Evolutionary conservation across 768 basidiomycete species (phyloP).

Genomic region (Suillus paluster): DNA sequence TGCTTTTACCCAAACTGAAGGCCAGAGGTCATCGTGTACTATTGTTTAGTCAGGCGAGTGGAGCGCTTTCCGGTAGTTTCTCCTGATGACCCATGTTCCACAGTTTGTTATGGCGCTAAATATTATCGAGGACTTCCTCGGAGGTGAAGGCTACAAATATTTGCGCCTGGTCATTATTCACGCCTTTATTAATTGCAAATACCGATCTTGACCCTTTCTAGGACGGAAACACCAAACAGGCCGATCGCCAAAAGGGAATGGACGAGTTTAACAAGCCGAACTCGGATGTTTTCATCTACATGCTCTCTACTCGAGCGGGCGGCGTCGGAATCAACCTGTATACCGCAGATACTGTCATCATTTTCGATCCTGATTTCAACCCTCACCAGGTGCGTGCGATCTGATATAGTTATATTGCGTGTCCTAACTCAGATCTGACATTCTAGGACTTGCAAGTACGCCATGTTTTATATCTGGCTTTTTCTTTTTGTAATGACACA

Average conservation of each 20-base stretch:
- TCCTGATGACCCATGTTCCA: background rate
- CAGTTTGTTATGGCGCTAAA: constrained; percentile 90
- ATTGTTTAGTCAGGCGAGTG: constrained; percentile 85
- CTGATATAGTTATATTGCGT: background rate
- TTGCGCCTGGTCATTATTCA: constrained; percentile 65
- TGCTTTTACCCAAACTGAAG: constrained; percentile 81
- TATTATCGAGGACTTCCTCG: constrained; percentile 86
- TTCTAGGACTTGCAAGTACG: constrained; percentile 83
- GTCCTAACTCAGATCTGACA: constrained; percentile 16
- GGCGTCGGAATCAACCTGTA: constrained; percentile 92
- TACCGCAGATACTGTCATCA: constrained; percentile 92
- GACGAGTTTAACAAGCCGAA: constrained; percentile 90
- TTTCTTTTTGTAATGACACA: constrained; percentile 12
- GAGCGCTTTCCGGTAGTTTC: constrained; percentile 2
- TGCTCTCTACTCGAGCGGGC: constrained; percentile 91
- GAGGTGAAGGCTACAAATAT: constrained; percentile 79
- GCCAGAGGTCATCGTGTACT: constrained; percentile 87
- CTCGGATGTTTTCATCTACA: constrained; percentile 89
- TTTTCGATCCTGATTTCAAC: constrained; percentile 97
- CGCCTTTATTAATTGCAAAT: constrained; percentile 14
- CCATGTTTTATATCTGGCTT: constrained; percentile 6
- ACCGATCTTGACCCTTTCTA: constrained; percentile 32
- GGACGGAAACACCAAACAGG: constrained; percentile 90
- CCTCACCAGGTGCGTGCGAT: constrained; percentile 79
- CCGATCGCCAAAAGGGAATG: constrained; percentile 90